phyloP scores from a whole-genome alignment of 2,329 filamentous ascomycete species.

The Triangularia verruculosa region DNA sequence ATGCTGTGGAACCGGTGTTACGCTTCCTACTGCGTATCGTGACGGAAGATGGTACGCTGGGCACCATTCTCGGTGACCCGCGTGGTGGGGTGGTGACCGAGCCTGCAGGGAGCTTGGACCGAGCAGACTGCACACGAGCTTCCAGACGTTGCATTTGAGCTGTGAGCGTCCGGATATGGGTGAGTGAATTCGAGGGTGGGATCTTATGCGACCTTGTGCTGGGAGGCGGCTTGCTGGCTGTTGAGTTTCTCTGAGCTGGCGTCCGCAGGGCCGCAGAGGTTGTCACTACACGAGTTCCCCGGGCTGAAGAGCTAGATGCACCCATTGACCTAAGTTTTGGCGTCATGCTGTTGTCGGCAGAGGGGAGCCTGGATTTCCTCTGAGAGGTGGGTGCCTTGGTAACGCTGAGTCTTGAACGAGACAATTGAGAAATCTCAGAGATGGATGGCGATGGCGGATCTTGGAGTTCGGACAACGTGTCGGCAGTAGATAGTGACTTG shows the following conservation, averaged over 20 bases:
- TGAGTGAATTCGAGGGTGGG: slow-evolving; percentile 66
- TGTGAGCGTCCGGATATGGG: slow-evolving; percentile 89
- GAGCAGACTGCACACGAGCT: slow-evolving; percentile 84
- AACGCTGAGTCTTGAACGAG: slow-evolving; percentile 34
- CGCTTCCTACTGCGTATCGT: slow-evolving; percentile 70
- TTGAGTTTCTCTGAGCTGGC: slow-evolving; percentile 41
- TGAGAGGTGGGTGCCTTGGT: slow-evolving; percentile 48
- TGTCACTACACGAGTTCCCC: slow-evolving; percentile 40
- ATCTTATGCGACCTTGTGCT: not conserved
- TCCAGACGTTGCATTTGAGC: slow-evolving; percentile 97
- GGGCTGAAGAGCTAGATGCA: slow-evolving; percentile 35
- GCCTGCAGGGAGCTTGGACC: slow-evolving; percentile 87
- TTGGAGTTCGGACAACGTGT: slow-evolving; percentile 61
- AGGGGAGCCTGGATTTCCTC: slow-evolving; percentile 53
- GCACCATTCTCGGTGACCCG: slow-evolving; percentile 64
- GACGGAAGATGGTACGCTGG: slow-evolving; percentile 52
- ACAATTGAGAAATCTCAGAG: slow-evolving; percentile 71
- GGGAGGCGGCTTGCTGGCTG: slow-evolving; percentile 43
- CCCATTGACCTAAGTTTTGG: slow-evolving; percentile 47
- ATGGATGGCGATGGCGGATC: slow-evolving; percentile 93
- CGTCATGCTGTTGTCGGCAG: slow-evolving; percentile 52
- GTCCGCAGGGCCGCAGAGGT: slow-evolving; percentile 41
- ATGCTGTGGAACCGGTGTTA: slow-evolving; percentile 54
- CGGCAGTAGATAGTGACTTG: slow-evolving; percentile 60
- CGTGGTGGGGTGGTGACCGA: slow-evolving; percentile 75